Evolutionary conservation across 2,329 filamentous ascomycete species (phyloP).

Genomic region (Colletotrichum graminicola): DNA sequence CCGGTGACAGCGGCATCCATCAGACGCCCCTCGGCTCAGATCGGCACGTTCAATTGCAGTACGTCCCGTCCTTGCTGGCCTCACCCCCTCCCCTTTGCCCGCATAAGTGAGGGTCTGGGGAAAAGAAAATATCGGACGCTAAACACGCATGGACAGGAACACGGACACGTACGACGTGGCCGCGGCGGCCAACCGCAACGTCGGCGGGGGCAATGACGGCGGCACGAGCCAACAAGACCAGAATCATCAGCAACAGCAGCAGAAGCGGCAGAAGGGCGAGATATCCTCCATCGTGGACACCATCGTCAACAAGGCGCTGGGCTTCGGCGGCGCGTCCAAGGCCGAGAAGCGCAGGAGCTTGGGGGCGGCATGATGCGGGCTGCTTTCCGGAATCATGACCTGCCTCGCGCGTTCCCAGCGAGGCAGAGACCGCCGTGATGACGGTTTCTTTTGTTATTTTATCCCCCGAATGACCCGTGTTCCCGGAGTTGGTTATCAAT

Average conservation of each 20-base stretch:
- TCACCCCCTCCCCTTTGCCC: no score
- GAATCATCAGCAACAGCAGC: not conserved
- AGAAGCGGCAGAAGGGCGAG: constrained; percentile 10
- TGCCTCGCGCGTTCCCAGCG: no score
- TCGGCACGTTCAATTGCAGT: constrained; percentile 36
- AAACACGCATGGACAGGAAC: constrained; percentile 13
- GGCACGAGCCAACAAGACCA: not conserved
- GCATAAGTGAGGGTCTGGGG: no score
- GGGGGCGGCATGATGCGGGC: constrained; percentile 5
- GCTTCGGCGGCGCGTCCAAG: not conserved
- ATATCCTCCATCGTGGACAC: constrained; percentile 31
- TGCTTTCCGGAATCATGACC: constrained; percentile 14
- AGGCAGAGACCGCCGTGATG: constrained; percentile 14
- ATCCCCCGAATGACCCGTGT: no score
- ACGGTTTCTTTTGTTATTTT: not conserved
- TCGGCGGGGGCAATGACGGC: constrained; percentile 34
- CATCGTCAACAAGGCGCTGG: constrained; percentile 21
- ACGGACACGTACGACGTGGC: constrained; percentile 25
- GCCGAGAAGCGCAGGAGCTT: constrained; percentile 26
- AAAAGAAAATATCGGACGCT: not conserved
- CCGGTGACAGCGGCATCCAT: constrained; percentile 14
- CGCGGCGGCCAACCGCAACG: constrained; percentile 20
- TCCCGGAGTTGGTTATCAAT: no score
- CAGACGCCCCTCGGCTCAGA: constrained; percentile 22
- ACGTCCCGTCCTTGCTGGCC: constrained; percentile 1